Evolutionary conservation across 495 filamentous ascomycete species (phyloP).

Genomic region (Penicillium lividum): DNA sequence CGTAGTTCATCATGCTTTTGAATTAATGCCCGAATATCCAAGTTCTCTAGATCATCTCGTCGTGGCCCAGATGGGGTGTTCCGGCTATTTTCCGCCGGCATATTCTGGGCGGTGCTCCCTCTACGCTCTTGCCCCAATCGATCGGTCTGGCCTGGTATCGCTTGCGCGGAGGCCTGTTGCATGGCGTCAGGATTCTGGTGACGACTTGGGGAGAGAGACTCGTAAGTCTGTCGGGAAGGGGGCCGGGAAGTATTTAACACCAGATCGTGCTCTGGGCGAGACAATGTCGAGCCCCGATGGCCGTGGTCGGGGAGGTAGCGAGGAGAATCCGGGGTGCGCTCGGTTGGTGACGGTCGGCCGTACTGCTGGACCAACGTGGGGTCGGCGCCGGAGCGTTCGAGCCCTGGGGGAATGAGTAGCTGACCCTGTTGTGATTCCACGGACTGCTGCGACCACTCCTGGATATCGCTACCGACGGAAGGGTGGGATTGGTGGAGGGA

Average conservation of each 20-base stretch:
- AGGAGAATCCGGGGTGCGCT: slow-evolving; percentile 24
- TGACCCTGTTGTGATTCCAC: slow-evolving; percentile 5
- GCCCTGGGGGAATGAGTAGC: slow-evolving; percentile 15
- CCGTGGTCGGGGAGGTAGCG: slow-evolving; percentile 25
- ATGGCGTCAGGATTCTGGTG: slow-evolving; percentile 33
- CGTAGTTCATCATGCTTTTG: slow-evolving; percentile 64
- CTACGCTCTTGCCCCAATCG: slow-evolving; percentile 16
- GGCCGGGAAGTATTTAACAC: slow-evolving; percentile 40
- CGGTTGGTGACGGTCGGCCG: slow-evolving; percentile 48
- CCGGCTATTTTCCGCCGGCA: slow-evolving; percentile 47
- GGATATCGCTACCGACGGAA: slow-evolving; percentile 5
- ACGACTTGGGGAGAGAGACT: slow-evolving; percentile 37
- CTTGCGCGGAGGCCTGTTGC: slow-evolving; percentile 32
- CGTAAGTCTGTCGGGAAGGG: slow-evolving; percentile 62
- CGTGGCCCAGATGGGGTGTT: slow-evolving; percentile 59
- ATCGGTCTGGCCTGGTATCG: slow-evolving; percentile 17
- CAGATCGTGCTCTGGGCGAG: slow-evolving; percentile 23
- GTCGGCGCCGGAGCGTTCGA: slow-evolving; percentile 37
- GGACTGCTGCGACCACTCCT: slow-evolving; percentile 1
- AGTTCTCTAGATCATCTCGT: slow-evolving; percentile 55
- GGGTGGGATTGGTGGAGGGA: slow-evolving; percentile 13
- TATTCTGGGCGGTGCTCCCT: slow-evolving; percentile 31
- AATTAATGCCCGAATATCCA: slow-evolving; percentile 46
- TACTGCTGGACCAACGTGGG: slow-evolving; percentile 40
- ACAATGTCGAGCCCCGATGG: slow-evolving; percentile 14